phyloP scores from a whole-genome alignment of 202 grass and related monocot genomes.

The Dendrocalamus latiflorus region DNA sequence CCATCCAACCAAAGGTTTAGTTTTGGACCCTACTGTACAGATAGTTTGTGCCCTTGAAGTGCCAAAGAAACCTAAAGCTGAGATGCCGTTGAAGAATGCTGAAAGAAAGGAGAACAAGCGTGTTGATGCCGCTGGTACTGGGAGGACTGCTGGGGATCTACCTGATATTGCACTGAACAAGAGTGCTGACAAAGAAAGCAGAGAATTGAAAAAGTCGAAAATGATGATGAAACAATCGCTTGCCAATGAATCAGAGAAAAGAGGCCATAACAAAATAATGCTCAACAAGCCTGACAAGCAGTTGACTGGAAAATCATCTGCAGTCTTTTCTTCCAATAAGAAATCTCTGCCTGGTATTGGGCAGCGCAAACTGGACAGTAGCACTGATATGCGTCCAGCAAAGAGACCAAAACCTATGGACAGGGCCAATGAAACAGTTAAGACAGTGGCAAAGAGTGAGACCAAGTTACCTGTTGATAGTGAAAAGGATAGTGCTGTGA shows the following conservation, averaged over 20 bases:
- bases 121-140: slow-evolving; percentile 24
- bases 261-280: slow-evolving; percentile 20
- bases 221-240: slow-evolving; percentile 28
- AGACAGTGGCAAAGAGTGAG: slow-evolving; percentile 32
- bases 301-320: slow-evolving; percentile 34
- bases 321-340: slow-evolving; percentile 23
- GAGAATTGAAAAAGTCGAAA: slow-evolving; percentile 42
- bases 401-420: slow-evolving; percentile 46
- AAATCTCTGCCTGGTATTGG: slow-evolving; percentile 36
- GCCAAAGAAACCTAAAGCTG: slow-evolving; percentile 27
- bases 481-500: slow-evolving; percentile 32
- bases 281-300: slow-evolving; percentile 32
- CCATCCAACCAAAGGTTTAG: slow-evolving; percentile 11
- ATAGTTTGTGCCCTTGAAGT: slow-evolving; percentile 43
- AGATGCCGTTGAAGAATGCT: slow-evolving; percentile 38
- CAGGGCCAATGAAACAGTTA: slow-evolving; percentile 27
- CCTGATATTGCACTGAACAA: slow-evolving; percentile 33
- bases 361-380: slow-evolving; percentile 32
- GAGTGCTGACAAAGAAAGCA: slow-evolving; percentile 39
- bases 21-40: slow-evolving; percentile 31
- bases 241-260: slow-evolving; percentile 43
- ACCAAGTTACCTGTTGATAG: slow-evolving; percentile 1
- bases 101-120: slow-evolving; percentile 42
- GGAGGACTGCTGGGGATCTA: slow-evolving; percentile 1
- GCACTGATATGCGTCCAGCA: slow-evolving; percentile 31